Base-by-base conservation (phyloP, 768 basidiomycete genomes). In the Lactarius evosmus region DNA sequence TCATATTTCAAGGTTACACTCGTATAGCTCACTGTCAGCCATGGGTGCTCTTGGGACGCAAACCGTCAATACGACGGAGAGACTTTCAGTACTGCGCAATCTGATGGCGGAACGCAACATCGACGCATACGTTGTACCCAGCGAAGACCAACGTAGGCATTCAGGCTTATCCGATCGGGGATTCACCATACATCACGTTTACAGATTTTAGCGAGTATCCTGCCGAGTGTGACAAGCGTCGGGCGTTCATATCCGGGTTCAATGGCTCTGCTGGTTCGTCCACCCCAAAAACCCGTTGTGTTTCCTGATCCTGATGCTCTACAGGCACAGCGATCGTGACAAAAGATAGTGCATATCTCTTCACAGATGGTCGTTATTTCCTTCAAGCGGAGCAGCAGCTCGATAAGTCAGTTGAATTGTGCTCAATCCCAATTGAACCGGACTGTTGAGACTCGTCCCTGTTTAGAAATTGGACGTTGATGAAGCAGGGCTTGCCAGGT, bases 281-380 rank as follows among this genome's bases (percentile, higher is more conserved):
- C 9, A n/a, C 27, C 51, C n/a, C 30, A 19, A n/a, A 19, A n/a
- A 8, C 16, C 52, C 27, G 34, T 11, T 19, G 34, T n/a, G 14
- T 38, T 27, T 34, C n/a, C 41, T 29, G 27, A 52, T 53, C 33
- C 19, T 25, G 49, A 36, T 30, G 16, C 51, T 62, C 5, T 33
- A 25, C 67, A 88, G 91, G 92, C 51, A 89, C 85, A 63, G 95
- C 93, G 2, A 73, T 95, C 49, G 78, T 96, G 27, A 91, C 91
- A 0, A 71, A 76, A 53, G 78, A 86, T 32, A 78, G 85, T 4
- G 95, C 95, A 0, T 85, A 80, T 66, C 79, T 97, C 55, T 98
- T 96, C 77, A 98, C 96, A 2, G 96, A 99, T 77, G 97, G 96
- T 3, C 78, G 96, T 51, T 99, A 99, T 72, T 97, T 91, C 71